phyloP scores from a whole-genome alignment of 805 yeast species.

The Candida yuanshanica region DNA sequence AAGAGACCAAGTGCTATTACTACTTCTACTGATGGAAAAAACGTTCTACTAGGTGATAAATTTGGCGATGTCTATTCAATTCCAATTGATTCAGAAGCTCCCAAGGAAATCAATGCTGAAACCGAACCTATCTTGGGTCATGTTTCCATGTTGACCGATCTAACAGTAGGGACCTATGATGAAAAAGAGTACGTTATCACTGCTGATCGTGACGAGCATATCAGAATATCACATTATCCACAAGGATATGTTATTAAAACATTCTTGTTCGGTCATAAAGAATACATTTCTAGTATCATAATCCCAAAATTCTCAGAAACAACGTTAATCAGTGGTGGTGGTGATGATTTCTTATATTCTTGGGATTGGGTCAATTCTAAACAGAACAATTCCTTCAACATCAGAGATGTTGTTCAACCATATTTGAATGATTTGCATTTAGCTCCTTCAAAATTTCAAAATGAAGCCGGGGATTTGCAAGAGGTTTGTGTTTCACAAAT shows the following conservation, averaged over 20 bases:
- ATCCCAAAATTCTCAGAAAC: conserved; percentile 46
- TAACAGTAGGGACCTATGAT: conserved; percentile 39
- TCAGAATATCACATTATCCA: conserved; percentile 77
- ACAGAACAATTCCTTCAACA: conserved; percentile 43
- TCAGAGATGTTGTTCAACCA: conserved; percentile 35
- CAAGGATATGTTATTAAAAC: conserved; percentile 69
- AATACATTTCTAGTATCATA: conserved; percentile 67
- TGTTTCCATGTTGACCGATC: conserved; percentile 91
- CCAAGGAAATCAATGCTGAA: conserved; percentile 35
- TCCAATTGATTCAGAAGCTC: conserved; percentile 32
- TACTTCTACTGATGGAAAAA: conserved; percentile 50
- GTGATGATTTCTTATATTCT: conserved; percentile 64
- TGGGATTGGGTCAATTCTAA: conserved; percentile 71
- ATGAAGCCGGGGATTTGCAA: conserved; percentile 37
- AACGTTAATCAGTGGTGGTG: conserved; percentile 80
- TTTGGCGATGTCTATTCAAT: conserved; percentile 89
- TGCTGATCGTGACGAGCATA: conserved; percentile 95
- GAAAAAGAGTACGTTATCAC: conserved; percentile 57
- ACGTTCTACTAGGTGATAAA: conserved; percentile 80
- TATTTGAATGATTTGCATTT: conserved; percentile 51
- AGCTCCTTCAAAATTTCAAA: conserved; percentile 61
- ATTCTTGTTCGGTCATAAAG: conserved; percentile 82
- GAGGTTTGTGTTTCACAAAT: conserved; percentile 51
- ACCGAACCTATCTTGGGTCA: conserved; percentile 83
- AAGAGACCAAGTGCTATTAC: conserved; percentile 92